Percentiles rank a stretch among this genome's conserved stretches.
Conservation (phyloP, 768 basidiomycete species). For the Sistotremastrum niveocremeum region DNA sequence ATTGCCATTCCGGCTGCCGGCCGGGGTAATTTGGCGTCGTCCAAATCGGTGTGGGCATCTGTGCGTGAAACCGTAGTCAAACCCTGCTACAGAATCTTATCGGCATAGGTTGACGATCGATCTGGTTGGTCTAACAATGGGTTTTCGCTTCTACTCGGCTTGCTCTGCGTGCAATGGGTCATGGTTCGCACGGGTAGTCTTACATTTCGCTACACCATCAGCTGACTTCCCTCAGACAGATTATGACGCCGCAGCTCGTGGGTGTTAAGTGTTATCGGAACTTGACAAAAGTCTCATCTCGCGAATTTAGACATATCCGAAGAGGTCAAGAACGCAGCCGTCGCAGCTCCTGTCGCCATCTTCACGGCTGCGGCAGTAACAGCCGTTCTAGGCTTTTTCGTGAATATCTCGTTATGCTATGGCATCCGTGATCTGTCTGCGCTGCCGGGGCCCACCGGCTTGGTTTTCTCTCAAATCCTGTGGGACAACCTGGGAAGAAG, state of each 20-base stretch:
- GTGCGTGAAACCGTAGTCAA: background rate
- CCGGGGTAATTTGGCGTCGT: background rate
- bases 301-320: constrained; percentile 4
- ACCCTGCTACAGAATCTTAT: too few species aligned
- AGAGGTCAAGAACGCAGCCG: constrained; percentile 6
- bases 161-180: constrained; percentile 26
- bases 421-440: constrained; percentile 6
- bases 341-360: constrained; percentile 4
- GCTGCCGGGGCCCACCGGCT: constrained; percentile 6
- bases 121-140: constrained; percentile 23
- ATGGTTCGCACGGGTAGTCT: constrained; percentile 8
- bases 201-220: too few species aligned
- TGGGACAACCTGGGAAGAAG: too few species aligned
- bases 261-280: background rate
- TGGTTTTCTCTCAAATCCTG: constrained; percentile 4
- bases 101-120: constrained; percentile 15
- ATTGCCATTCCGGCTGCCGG: constrained; percentile 21
- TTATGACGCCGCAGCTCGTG: constrained; percentile 6
- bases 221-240: background rate
- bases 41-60: constrained; percentile 11
- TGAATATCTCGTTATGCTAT: constrained; percentile 9
- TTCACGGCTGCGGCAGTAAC: constrained; percentile 1
- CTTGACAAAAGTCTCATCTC: background rate
- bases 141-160: constrained; percentile 23
- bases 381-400: constrained; percentile 6